Evolutionary conservation across 2,329 filamentous ascomycete genomes (phyloP).

Genomic region (Cordyceps cicadae): DNA sequence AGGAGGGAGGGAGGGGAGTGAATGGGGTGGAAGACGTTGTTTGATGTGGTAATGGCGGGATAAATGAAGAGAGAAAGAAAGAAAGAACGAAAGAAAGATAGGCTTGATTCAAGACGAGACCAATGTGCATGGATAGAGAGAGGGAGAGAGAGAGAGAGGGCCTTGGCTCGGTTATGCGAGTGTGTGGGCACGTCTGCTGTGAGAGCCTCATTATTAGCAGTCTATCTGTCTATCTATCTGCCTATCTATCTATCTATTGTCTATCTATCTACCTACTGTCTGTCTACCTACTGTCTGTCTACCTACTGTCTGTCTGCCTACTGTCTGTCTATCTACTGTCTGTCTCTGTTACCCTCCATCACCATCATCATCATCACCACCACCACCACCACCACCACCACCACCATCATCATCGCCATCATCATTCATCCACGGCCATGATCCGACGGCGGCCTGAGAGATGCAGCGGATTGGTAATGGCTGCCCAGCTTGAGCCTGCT

Average conservation of each 20-base stretch:
- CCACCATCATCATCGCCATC: background rate
- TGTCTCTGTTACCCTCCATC: background rate
- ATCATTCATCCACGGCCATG: background rate
- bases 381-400: background rate
- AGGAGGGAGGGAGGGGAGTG: background rate
- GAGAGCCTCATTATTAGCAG: background rate
- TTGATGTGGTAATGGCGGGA: background rate
- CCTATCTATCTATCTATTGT: no score
- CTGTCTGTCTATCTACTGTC: no score
- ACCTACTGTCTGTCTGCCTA: no score
- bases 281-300: no score
- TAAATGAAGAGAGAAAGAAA: background rate
- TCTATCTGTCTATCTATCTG: no score
- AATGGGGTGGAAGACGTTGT: constrained; percentile 8
- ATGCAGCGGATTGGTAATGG: constrained; percentile 5
- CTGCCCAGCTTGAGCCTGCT: background rate
- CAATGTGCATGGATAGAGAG: no score
- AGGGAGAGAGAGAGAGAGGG: background rate
- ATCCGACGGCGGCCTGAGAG: background rate
- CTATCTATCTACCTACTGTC: no score
- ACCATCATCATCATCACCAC: background rate
- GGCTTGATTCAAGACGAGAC: no score
- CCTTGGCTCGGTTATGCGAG: background rate
- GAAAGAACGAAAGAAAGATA: background rate
- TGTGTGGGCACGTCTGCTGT: background rate